Percentiles rank a stretch among this genome's conserved stretches.
Conservation (phyloP, 2,329 filamentous ascomycete genomes). For the Pseudogymnoascus sp. region DNA sequence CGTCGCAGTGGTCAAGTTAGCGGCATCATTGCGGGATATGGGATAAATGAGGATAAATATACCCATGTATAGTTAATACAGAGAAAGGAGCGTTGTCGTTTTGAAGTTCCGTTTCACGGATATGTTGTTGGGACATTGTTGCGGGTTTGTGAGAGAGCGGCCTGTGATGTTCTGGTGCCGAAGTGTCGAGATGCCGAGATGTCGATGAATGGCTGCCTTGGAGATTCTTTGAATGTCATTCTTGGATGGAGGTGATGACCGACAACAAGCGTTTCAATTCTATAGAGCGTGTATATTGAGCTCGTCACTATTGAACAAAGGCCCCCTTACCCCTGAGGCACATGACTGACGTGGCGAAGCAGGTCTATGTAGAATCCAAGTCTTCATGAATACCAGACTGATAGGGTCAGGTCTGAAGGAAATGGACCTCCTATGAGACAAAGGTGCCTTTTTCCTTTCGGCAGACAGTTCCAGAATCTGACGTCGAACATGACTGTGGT, state of each 20-base stretch:
- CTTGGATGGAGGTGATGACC: not conserved
- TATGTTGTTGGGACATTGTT: not conserved
- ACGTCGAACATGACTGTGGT: not conserved
- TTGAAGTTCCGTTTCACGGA: not conserved
- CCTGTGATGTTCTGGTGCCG: no score
- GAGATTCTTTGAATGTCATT: not conserved
- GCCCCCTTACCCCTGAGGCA: not conserved
- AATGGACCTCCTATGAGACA: not conserved
- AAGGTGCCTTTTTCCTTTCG: not conserved
- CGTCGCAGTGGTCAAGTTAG: not conserved
- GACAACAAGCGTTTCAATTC: not conserved
- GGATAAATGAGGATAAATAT: not conserved
- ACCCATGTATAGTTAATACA: not conserved
- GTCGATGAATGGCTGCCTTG: not conserved
- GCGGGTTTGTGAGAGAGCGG: not conserved
- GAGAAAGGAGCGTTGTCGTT: not conserved
- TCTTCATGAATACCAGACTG: not conserved
- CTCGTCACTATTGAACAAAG: not conserved
- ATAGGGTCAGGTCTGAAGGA: not conserved
- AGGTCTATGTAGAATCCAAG: not conserved
- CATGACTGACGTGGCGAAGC: not conserved
- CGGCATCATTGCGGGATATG: not conserved
- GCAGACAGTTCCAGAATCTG: not conserved
- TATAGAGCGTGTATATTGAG: not conserved
- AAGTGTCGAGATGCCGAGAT: not conserved